Base-by-base conservation (phyloP, 2,329 filamentous ascomycete genomes). In the Huntiella decipiens region DNA sequence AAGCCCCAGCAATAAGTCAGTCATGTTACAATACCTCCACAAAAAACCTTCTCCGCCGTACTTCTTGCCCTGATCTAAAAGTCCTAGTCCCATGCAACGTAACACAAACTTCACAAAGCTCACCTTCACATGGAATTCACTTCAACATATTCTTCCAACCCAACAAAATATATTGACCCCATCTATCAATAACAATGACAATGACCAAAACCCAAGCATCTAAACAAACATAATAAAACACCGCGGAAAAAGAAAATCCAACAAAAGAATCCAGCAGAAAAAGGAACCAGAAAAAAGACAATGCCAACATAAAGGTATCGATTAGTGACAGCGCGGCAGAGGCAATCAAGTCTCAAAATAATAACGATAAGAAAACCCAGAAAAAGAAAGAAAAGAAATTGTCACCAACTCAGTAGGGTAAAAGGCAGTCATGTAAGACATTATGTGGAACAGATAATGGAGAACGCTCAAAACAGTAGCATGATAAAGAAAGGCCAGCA, bases 391-490 rank as follows among this genome's bases (percentile, higher is more conserved):
- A 34, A 43, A 34, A 13, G 12, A 43, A 13, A 34, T 43, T 5
- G 22, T 28, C 22, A 43, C 34, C 32, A 36, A 42, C 36, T 28
- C 15, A 43, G 31, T 47, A 42, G 12, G 35, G 37, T 37, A 39
- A 45, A 40, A 32, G 7, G 22, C 22, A 28, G 22, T 28, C 22
- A 28, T 28, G 22, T 10, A 28, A 28, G 34, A 47, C 38, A 43
- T 41, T 17, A 42, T 28, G 40, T 32, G 34, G 13, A 17, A 2
- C n/a, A 16, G 16, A n/a, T 34, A 33, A 43, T 31, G 11, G 15
- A 43, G 31, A 43, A 43, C 40, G 31, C 40, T 43, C 31, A 43
- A 43, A 43, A 43, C 28, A 33, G 8, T 33, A 10, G 8, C 16
- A 42, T 13, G 16, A 38, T 39, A 13, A 19, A 39, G 16, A 39